Conservation (phyloP, 352 stramenopile species). For the Globisporangium viniferum region DNA sequence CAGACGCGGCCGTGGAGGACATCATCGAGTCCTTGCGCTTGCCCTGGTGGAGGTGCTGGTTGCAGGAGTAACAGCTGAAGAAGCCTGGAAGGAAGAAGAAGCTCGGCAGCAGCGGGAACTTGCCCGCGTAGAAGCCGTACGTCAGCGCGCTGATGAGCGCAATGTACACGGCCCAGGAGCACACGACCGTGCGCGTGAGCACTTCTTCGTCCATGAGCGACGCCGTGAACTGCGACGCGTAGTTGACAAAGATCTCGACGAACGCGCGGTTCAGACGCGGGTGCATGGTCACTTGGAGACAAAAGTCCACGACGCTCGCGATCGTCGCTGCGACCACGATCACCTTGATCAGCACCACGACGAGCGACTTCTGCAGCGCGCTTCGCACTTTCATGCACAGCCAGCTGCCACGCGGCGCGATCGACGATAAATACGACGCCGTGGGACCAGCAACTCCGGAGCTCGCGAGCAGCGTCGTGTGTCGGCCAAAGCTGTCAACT, state of each 20-base stretch:
- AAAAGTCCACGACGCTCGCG: constrained; percentile 68
- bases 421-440: constrained; percentile 28
- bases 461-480: constrained; percentile 46
- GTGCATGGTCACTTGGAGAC: constrained; percentile 66
- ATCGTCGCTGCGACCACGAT: constrained; percentile 54
- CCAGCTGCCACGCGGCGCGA: constrained; percentile 13
- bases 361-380: constrained; percentile 14
- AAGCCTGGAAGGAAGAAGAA: constrained; percentile 36
- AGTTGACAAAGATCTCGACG: constrained; percentile 66
- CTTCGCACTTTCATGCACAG: constrained; percentile 13
- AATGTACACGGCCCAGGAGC: constrained; percentile 50
- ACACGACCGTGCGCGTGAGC: constrained; percentile 47
- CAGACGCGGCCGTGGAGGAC: constrained; percentile 17
- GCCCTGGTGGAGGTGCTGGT: constrained; percentile 24
- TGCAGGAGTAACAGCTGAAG: constrained; percentile 26
- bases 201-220: constrained; percentile 61
- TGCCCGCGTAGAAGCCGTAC: constrained; percentile 51
- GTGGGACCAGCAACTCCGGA: constrained; percentile 12
- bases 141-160: constrained; percentile 42
- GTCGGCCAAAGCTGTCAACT: constrained; percentile 27
- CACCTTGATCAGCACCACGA: constrained; percentile 41
- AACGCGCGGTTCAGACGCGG: constrained; percentile 62
- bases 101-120: constrained; percentile 50
- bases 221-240: constrained; percentile 57
- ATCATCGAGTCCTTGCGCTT: constrained; percentile 55